phyloP scores from a whole-genome alignment of 371 early-diverging fungal species.

The Syncephalastrum sp. region DNA sequence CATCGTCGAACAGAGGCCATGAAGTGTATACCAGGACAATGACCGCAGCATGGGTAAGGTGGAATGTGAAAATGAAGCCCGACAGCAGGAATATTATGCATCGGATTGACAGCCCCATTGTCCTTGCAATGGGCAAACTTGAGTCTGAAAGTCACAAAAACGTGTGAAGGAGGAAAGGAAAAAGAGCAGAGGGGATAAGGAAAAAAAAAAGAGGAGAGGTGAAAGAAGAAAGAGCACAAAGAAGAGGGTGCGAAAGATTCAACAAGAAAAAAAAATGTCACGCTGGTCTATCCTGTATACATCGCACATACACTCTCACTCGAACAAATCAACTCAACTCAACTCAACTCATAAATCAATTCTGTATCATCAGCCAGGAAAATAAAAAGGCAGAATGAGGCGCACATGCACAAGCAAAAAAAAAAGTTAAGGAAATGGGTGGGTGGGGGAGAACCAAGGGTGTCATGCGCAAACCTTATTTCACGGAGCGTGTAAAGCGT shows the following conservation, averaged over 20 bases:
- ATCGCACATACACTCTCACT: background rate
- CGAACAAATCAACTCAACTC: too few relatives aligned
- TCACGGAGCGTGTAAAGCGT: too few relatives aligned
- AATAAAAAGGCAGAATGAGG: too few relatives aligned
- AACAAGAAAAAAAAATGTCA: conserved; percentile 1
- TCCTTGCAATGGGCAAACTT: conserved; percentile 3
- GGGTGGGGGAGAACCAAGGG: too few relatives aligned
- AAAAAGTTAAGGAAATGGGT: too few relatives aligned
- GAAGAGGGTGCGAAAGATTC: conserved; percentile 1
- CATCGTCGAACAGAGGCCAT: background rate
- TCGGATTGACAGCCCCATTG: conserved; percentile 5
- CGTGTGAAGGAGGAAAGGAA: conserved; percentile 7
- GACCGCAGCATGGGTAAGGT: conserved; percentile 12
- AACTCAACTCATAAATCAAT: background rate
- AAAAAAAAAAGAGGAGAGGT: conserved; percentile 1
- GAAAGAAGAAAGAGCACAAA: conserved; percentile 8
- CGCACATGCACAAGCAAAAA: too few relatives aligned
- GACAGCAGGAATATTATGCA: conserved; percentile 8
- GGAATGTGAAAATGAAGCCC: background rate
- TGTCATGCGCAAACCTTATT: too few relatives aligned
- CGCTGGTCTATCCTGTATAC: background rate
- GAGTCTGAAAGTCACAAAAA: conserved; percentile 3
- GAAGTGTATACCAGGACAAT: conserved; percentile 9
- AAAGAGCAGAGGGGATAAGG: conserved; percentile 2
- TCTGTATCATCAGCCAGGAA: too few relatives aligned